Evolutionary conservation across 1,139 yeast genomes (phyloP).

Genomic region (Yamadazyma friedrichii): DNA sequence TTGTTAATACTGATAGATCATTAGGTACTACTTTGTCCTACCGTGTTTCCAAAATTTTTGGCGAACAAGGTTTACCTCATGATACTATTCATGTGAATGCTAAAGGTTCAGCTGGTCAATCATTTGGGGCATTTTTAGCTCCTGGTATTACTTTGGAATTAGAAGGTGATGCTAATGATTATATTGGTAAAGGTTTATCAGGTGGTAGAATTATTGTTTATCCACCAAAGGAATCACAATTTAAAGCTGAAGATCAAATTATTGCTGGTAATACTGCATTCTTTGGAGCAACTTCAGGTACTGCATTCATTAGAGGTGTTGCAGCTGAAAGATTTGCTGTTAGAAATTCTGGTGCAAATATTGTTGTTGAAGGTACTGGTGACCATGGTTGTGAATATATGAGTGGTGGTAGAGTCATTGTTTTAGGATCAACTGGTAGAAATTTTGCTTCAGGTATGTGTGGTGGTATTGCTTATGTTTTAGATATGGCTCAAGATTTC

Average conservation of each 20-base stretch:
- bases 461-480: conserved; percentile 97
- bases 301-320: conserved; percentile 92
- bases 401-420: conserved; percentile 98
- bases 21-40: conserved; percentile 93
- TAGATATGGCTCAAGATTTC: conserved; percentile 94
- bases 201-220: conserved; percentile 93
- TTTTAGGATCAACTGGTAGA: conserved; percentile 88
- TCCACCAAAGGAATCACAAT: conserved; percentile 81
- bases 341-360: conserved; percentile 96
- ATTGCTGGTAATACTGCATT: conserved; percentile 96
- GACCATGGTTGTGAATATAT: conserved; percentile 99
- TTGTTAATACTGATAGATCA: conserved; percentile 94
- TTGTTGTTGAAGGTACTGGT: conserved; percentile 96
- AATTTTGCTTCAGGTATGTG: conserved; percentile 99
- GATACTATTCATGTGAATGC: conserved; percentile 94
- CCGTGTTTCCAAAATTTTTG: conserved; percentile 89
- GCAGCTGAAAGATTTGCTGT: conserved; percentile 99
- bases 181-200: conserved; percentile 94
- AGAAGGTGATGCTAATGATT: conserved; percentile 97
- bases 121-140: conserved; percentile 96
- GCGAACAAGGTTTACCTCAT: conserved; percentile 90
- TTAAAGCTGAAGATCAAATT: conserved; percentile 94
- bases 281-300: conserved; percentile 96
- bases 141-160: conserved; percentile 93
- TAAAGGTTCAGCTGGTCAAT: conserved; percentile 95